These are phyloP conservation scores for Diaporthe sp. DNA, from an alignment of 2,329 filamentous ascomycete genomes.

Conservation along the genomic window DNA sequence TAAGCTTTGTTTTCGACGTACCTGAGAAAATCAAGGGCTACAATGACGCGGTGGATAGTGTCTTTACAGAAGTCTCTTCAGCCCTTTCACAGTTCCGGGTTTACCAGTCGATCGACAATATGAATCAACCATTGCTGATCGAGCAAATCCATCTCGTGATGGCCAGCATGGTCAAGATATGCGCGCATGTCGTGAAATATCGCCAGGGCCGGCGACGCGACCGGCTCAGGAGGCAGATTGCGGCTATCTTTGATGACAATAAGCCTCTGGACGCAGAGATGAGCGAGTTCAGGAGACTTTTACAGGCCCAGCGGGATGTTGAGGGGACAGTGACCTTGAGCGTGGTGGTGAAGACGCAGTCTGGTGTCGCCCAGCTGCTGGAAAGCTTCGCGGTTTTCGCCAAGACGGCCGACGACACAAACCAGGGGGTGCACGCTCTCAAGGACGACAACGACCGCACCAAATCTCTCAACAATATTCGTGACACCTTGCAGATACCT, in stretches of 20 bases:
- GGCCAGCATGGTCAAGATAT: slow-evolving; percentile 42
- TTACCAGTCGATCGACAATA: slow-evolving; percentile 38
- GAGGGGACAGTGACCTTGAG: slow-evolving; percentile 40
- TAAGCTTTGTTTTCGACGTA: slow-evolving; percentile 41
- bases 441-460: slow-evolving; percentile 36
- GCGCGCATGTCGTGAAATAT: slow-evolving; percentile 43
- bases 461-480: slow-evolving; percentile 39
- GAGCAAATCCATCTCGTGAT: slow-evolving; percentile 38
- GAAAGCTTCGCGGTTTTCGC: slow-evolving; percentile 30
- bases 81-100: slow-evolving; percentile 41
- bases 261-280: slow-evolving; percentile 37
- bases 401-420: slow-evolving; percentile 36
- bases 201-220: slow-evolving; percentile 39
- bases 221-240: slow-evolving; percentile 37
- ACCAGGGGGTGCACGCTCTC: slow-evolving; percentile 36
- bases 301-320: slow-evolving; percentile 39
- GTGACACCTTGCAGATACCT: slow-evolving; percentile 35
- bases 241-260: slow-evolving; percentile 40
- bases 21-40: slow-evolving; percentile 39
- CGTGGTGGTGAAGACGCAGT: background rate
- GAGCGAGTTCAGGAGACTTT: slow-evolving; percentile 35
- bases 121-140: slow-evolving; percentile 35
- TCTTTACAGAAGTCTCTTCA: slow-evolving; percentile 39
- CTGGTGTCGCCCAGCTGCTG: background rate
- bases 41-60: slow-evolving; percentile 37